Evolutionary conservation across 2,329 filamentous ascomycete species (phyloP).

Genomic region (Apiospora pterosperma): DNA sequence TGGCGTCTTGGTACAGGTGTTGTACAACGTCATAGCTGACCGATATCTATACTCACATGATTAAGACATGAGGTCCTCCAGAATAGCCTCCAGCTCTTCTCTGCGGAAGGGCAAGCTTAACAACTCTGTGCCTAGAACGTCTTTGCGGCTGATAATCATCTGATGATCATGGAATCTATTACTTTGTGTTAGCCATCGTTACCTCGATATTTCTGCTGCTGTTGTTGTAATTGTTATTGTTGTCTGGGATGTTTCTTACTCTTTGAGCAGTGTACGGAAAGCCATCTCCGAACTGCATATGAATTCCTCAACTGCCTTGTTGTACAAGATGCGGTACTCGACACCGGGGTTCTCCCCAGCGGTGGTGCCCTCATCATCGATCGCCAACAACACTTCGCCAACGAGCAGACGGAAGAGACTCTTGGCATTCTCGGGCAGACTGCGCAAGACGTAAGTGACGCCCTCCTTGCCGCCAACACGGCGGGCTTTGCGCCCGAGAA

Average conservation of each 20-base stretch:
- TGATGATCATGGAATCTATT: constrained; percentile 89
- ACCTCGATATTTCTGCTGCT: not conserved
- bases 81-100: constrained; percentile 82
- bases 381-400: constrained; percentile 73
- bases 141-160: constrained; percentile 88
- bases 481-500: constrained; percentile 76
- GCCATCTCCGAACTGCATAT: constrained; percentile 96
- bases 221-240: constrained; percentile 20
- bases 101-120: constrained; percentile 80
- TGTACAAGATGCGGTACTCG: constrained; percentile 88
- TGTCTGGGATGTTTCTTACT: constrained; percentile 50
- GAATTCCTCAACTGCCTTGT: constrained; percentile 94
- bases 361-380: constrained; percentile 55
- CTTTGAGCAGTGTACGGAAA: constrained; percentile 89
- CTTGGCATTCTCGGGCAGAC: constrained; percentile 86
- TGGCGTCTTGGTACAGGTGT: not conserved
- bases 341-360: constrained; percentile 64
- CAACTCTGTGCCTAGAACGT: constrained; percentile 79
- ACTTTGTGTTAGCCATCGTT: not conserved
- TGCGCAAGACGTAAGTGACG: constrained; percentile 85
- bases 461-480: constrained; percentile 87
- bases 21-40: not conserved
- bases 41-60: not conserved
- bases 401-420: constrained; percentile 83
- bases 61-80: constrained; percentile 67